A percentile compares a stretch with the other conserved stretches of the same genome.
Conservation (phyloP, 2,329 filamentous ascomycete species). For the Lachnum nothofagi region DNA sequence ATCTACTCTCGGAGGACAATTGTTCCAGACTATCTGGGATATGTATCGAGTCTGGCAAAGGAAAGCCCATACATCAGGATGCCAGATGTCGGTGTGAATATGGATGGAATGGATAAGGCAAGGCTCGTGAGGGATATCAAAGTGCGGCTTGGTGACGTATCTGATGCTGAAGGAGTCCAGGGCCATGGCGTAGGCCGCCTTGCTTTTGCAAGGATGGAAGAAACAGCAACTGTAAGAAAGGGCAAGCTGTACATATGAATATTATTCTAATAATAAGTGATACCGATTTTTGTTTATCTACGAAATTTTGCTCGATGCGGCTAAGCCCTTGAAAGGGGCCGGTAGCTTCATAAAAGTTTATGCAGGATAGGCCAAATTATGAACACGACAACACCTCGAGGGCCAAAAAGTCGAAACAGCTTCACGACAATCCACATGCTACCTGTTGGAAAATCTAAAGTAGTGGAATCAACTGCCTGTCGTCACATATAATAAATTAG, state of each 20-base stretch:
- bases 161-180: conserved; percentile 9
- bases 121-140: conserved; percentile 23
- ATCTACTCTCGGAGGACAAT: conserved; percentile 18
- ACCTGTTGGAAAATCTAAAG: too few species aligned
- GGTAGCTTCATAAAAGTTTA: conserved; percentile 13
- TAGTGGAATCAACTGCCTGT: too few species aligned
- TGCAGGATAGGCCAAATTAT: conserved; percentile 15
- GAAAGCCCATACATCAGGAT: conserved; percentile 23
- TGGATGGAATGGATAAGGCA: conserved; percentile 27
- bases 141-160: conserved; percentile 21
- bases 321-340: too few species aligned
- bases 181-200: conserved; percentile 12
- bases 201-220: conserved; percentile 24
- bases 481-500: too few species aligned
- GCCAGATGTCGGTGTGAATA: conserved; percentile 25
- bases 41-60: conserved; percentile 21
- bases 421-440: too few species aligned
- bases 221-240: conserved; percentile 17
- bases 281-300: not conserved
- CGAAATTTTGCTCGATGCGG: not conserved
- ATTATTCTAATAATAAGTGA: not conserved
- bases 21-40: conserved; percentile 23
- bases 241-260: conserved; percentile 19
- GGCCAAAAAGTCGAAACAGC: too few species aligned
- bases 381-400: conserved; percentile 12